These are phyloP conservation scores for Fusarium nematophilum DNA, from an alignment of 2,329 filamentous ascomycete species.

Conservation along the genomic window DNA sequence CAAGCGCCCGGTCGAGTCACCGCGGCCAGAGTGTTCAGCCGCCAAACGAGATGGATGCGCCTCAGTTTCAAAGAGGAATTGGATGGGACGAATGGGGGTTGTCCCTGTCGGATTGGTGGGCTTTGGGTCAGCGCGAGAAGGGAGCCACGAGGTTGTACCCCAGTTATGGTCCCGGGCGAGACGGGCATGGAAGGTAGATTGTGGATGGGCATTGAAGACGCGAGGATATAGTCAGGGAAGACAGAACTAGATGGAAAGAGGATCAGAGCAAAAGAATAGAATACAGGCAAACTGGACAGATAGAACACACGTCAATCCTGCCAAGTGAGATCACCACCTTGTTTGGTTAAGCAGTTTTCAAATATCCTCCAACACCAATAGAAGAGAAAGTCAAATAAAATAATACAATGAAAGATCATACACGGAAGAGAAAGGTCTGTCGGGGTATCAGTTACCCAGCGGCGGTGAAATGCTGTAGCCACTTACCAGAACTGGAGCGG, in stretches of 20 bases:
- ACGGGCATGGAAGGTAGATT: not conserved
- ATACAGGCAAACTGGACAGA: constrained; percentile 1
- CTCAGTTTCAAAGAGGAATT: constrained; percentile 26
- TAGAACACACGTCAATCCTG: not conserved
- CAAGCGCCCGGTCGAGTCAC: not conserved
- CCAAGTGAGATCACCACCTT: no score
- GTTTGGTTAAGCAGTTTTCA: constrained; percentile 1
- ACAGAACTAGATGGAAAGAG: not conserved
- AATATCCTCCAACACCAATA: not conserved
- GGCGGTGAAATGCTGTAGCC: not conserved
- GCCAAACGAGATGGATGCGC: constrained; percentile 41
- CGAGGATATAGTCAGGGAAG: no score
- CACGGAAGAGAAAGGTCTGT: constrained; percentile 16
- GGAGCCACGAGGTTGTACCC: not conserved
- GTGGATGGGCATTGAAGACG: no score
- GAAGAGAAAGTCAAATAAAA: constrained; percentile 1
- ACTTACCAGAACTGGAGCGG: constrained; percentile 2
- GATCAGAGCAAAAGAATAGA: not conserved
- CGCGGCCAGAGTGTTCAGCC: not conserved
- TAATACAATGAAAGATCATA: constrained; percentile 27
- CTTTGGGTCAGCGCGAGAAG: not conserved
- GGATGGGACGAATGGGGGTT: not conserved
- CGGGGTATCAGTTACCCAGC: constrained; percentile 1
- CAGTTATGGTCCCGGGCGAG: not conserved
- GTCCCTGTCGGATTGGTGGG: not conserved